Evolutionary conservation across 805 yeast genomes (phyloP), one percentile per base, ranked within the genome.

Genomic region (Nakazawaea ambrosiae): DNA sequence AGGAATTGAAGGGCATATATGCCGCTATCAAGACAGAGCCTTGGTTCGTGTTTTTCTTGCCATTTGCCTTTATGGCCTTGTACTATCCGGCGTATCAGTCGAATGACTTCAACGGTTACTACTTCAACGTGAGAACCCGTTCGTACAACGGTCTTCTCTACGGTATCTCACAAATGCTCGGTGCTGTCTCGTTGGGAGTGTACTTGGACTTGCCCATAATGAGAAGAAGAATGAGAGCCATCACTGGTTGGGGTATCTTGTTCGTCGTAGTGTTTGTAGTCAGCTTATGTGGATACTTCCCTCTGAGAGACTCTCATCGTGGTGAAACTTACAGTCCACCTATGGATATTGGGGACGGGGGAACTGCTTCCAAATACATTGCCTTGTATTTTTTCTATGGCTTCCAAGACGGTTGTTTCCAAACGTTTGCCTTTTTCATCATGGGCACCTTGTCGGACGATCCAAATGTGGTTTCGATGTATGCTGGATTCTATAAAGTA

Each of bases 301-400:
- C 47, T 15, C 39, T 42, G 45, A 32, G 30, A 26, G 28, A 36
- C 16, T 44, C 47, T 6, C 23, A 39, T 23, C 40, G 47, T 14
- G 12, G 14, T 8, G 15, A 30, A 6, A 24, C 34, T 16, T 31
- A 14, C 20, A 27, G 22, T 8, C 39, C 34, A 14, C 39, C 39
- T 12, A 36, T 36, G 39, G 39, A 36, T 18, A 30, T 36, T 25
- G 8, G 24, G 4, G 39, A 36, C 20, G 39, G 39, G 5, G 18
- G 26, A 17, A 36, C 14, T 19, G 39, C 39, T 12, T n/a, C 39
- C 2, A 24, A 24, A n/a, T 36, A 36, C 26, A 36, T 36, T 14
- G 34, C 26, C 10, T 31, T 36, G 14, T 36, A 30, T 17, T 36
- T 36, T 17, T 36, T 36, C 31, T 36, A 36, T 19, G 39, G 39